These are phyloP conservation scores for Tuber microsphaerosporum DNA, from an alignment of 495 filamentous ascomycete genomes.

Conservation along the genomic window DNA sequence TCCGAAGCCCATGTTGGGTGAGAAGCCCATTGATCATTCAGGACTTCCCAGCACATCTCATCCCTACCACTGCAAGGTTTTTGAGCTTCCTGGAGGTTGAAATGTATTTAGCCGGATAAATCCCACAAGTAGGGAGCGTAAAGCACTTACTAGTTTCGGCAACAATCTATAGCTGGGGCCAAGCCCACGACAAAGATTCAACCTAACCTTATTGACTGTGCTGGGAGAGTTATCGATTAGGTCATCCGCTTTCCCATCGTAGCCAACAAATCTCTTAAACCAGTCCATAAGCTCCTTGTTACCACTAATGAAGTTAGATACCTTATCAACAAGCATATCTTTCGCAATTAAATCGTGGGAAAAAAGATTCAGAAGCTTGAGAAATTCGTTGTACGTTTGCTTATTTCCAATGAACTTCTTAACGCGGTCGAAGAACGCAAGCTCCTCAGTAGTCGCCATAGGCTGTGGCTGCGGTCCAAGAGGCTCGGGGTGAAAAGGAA, in stretches of 20 bases:
- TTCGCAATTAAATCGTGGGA: constrained; percentile 83
- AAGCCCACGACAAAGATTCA: constrained; percentile 86
- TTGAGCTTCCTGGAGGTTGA: constrained; percentile 56
- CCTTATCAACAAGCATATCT: constrained; percentile 69
- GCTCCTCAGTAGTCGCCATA: constrained; percentile 60
- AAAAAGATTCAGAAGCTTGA: constrained; percentile 91
- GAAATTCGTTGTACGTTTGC: constrained; percentile 81
- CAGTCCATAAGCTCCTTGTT: constrained; percentile 78
- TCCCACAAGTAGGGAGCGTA: background rate
- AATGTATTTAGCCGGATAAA: constrained; percentile 12
- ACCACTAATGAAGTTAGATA: constrained; percentile 74
- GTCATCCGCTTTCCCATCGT: constrained; percentile 62
- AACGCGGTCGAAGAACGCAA: constrained; percentile 89
- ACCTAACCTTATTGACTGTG: constrained; percentile 66
- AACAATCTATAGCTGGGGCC: constrained; percentile 92
- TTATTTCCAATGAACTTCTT: constrained; percentile 95
- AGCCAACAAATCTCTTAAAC: constrained; percentile 72
- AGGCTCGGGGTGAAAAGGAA: constrained; percentile 78
- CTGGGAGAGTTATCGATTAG: constrained; percentile 70
- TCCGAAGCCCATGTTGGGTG: constrained; percentile 99
- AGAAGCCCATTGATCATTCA: constrained; percentile 98
- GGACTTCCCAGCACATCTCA: constrained; percentile 77
- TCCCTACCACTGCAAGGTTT: constrained; percentile 89
- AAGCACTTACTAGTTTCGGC: constrained; percentile 60
- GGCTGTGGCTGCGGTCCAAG: constrained; percentile 65